These are phyloP conservation scores for Triticum urartu DNA, from an alignment of 176 grass and related monocot genomes.

Conservation along the genomic window DNA sequence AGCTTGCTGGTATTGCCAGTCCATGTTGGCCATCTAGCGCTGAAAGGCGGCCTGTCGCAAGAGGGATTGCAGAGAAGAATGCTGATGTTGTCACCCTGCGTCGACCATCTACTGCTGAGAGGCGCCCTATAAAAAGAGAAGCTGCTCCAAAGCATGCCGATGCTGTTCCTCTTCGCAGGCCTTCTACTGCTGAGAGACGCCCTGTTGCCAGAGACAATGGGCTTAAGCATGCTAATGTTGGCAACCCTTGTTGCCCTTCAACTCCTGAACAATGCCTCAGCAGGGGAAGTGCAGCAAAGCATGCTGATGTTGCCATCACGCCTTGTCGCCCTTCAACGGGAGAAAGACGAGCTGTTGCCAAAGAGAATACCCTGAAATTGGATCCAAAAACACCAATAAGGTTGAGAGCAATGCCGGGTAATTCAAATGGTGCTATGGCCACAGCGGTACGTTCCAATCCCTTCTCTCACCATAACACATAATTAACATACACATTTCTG, in stretches of 20 bases:
- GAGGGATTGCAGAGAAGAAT: slow-evolving; percentile 14
- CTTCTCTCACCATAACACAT: slow-evolving; percentile 7
- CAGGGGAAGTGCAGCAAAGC: slow-evolving; percentile 23
- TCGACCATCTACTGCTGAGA: slow-evolving; percentile 21
- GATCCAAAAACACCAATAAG: slow-evolving; percentile 35
- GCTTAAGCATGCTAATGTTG: slow-evolving; percentile 23
- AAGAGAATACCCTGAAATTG: slow-evolving; percentile 7
- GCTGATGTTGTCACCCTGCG: slow-evolving; percentile 5
- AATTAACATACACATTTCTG: neutral
- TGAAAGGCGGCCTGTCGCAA: neutral
- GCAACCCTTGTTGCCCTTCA: neutral
- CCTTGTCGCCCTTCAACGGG: slow-evolving; percentile 26
- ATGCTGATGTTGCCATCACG: slow-evolving; percentile 26
- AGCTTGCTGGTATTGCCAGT: slow-evolving; percentile 20
- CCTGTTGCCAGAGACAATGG: slow-evolving; percentile 33
- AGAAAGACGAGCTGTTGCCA: slow-evolving; percentile 33
- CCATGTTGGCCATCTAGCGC: slow-evolving; percentile 8
- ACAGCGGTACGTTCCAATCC: slow-evolving; percentile 34
- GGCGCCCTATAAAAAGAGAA: slow-evolving; percentile 25
- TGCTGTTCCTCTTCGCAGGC: slow-evolving; percentile 17
- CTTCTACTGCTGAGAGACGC: slow-evolving; percentile 45
- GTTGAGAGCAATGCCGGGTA: slow-evolving; percentile 1
- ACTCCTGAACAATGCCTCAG: slow-evolving; percentile 34
- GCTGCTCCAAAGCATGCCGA: slow-evolving; percentile 34
- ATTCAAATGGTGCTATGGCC: slow-evolving; percentile 18